Conservation (phyloP, 129 eudicot genomes). For the Deinandra increscens region DNA sequence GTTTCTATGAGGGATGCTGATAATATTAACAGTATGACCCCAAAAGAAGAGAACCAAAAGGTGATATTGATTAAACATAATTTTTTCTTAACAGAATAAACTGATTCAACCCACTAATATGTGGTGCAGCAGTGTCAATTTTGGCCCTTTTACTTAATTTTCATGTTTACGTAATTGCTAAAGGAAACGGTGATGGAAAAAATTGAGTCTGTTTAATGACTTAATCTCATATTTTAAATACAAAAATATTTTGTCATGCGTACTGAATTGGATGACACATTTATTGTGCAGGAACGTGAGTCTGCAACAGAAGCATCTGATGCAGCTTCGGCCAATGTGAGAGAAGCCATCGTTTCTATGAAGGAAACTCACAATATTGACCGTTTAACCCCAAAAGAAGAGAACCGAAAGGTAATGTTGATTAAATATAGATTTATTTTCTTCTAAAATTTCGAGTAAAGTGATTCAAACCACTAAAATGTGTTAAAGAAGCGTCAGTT, state of each 20-base stretch:
- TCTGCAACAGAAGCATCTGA: conserved; percentile 63
- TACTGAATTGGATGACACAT: conserved; percentile 38
- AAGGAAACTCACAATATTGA: not conserved
- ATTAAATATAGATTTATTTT: no score
- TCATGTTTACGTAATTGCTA: no score
- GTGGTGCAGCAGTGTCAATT: no score
- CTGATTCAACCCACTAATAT: not conserved
- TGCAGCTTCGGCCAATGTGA: conserved; percentile 47
- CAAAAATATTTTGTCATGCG: conserved; percentile 45
- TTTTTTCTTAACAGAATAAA: not conserved
- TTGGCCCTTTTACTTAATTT: no score
- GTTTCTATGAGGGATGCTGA: conserved; percentile 8
- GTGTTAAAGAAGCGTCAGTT: not conserved
- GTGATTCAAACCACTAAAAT: not conserved
- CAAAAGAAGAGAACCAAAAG: conserved; percentile 24
- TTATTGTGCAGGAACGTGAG: conserved; percentile 52
- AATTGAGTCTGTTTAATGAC: no score
- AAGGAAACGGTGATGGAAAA: no score
- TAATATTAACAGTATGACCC: conserved; percentile 17
- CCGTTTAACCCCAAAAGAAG: conserved; percentile 9
- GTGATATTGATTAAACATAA: conserved; percentile 11
- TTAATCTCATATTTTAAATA: no score
- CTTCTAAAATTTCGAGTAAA: no score
- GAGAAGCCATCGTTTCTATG: conserved; percentile 31
- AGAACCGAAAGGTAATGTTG: no score